Evolutionary conservation across 495 filamentous ascomycete species (phyloP).

Genomic region (Talaromyces stipitatus): DNA sequence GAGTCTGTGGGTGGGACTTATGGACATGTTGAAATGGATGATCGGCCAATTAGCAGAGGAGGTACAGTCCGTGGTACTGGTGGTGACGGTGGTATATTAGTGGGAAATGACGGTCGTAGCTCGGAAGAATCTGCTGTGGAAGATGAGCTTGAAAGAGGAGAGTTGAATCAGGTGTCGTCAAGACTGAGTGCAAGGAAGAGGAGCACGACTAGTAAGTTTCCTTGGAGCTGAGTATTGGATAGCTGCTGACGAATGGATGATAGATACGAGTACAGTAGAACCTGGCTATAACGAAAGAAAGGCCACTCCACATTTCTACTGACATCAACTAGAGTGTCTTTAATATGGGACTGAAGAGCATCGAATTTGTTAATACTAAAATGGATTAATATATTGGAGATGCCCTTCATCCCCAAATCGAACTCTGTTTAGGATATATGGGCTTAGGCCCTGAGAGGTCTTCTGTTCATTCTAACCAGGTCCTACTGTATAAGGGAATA

Average conservation of each 20-base stretch:
- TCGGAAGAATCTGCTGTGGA: slow-evolving; percentile 8
- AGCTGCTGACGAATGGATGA: neutral
- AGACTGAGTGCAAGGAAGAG: slow-evolving; percentile 19
- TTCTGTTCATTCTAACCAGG: too few relatives aligned
- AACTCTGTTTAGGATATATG: too few relatives aligned
- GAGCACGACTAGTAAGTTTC: slow-evolving; percentile 20
- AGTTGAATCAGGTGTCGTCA: slow-evolving; percentile 25
- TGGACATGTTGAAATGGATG: slow-evolving; percentile 28
- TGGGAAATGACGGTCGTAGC: neutral
- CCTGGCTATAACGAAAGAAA: too few relatives aligned
- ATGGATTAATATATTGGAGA: too few relatives aligned
- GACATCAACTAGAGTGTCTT: too few relatives aligned
- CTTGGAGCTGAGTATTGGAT: neutral
- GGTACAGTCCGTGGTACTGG: neutral
- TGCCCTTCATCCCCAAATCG: too few relatives aligned
- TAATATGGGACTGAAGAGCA: too few relatives aligned
- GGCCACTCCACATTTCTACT: too few relatives aligned
- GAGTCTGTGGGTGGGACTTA: slow-evolving; percentile 71
- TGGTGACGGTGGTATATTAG: neutral
- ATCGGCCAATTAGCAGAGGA: neutral
- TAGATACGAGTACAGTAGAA: neutral
- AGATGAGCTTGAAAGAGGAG: slow-evolving; percentile 36
- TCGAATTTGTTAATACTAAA: too few relatives aligned
- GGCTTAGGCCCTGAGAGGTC: too few relatives aligned
- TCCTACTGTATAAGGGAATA: neutral